phyloP scores from a whole-genome alignment of 2,329 filamentous ascomycete genomes.

The Diaporthe citrichinensis region DNA sequence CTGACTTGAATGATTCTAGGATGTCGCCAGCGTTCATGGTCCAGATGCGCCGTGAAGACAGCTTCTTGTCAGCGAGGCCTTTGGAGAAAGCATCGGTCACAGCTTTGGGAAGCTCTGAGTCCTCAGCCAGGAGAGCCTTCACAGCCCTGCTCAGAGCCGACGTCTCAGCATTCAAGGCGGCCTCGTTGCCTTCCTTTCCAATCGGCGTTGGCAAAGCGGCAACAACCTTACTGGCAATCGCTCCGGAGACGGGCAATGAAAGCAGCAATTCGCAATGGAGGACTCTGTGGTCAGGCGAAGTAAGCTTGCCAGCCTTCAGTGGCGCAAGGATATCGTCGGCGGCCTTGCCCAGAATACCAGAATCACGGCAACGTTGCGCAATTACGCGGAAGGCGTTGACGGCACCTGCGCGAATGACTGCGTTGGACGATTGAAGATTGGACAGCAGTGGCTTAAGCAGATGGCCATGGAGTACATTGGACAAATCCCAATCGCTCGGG shows the following conservation, averaged over 20 bases:
- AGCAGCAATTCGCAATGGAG: slow-evolving; percentile 86
- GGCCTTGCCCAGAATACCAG: slow-evolving; percentile 73
- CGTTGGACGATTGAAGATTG: slow-evolving; percentile 92
- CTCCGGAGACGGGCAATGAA: slow-evolving; percentile 70
- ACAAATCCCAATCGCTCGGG: slow-evolving; percentile 80
- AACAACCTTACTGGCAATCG: slow-evolving; percentile 76
- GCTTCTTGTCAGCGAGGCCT: slow-evolving; percentile 88
- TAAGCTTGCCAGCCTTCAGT: slow-evolving; percentile 86
- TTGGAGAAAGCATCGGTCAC: slow-evolving; percentile 82
- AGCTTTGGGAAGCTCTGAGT: slow-evolving; percentile 73
- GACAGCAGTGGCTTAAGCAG: slow-evolving; percentile 90
- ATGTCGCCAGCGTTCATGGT: slow-evolving; percentile 80
- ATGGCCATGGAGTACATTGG: slow-evolving; percentile 77
- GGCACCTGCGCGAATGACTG: slow-evolving; percentile 81
- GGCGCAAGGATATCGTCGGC: slow-evolving; percentile 84
- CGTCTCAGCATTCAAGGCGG: slow-evolving; percentile 82
- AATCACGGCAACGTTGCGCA: slow-evolving; percentile 72
- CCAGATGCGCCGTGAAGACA: slow-evolving; percentile 84
- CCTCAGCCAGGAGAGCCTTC: slow-evolving; percentile 72
- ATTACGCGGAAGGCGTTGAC: slow-evolving; percentile 80
- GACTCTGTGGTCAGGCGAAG: slow-evolving; percentile 86
- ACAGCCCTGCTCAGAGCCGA: slow-evolving; percentile 77
- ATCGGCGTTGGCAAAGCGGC: slow-evolving; percentile 77
- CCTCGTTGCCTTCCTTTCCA: slow-evolving; percentile 90
- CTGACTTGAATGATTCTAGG: slow-evolving; percentile 69